Evolutionary conservation across 164 flowering plant species (phyloP), one percentile per base, ranked within the genome.

Genomic region (Vitis rotundifolia): DNA sequence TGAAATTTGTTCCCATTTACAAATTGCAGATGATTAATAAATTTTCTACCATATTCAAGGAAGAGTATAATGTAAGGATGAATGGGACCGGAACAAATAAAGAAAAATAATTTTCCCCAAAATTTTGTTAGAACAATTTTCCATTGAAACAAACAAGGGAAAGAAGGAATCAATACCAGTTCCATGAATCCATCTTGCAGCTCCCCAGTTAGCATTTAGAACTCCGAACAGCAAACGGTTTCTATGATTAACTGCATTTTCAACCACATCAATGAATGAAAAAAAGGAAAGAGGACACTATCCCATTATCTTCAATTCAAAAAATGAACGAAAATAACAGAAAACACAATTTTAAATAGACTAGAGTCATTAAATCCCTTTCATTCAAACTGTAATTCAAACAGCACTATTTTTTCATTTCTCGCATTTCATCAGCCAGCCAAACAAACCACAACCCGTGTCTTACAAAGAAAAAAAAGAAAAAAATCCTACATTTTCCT

Each of bases 181-280:
- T 59, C 87, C 86, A 79, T 91, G 97, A 75, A 91, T 77, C 19
- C 78, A 75, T 64, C 94, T 76, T 10, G 75, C 49, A 5, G 78
- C 63, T 14, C 80, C 82, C 52, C 71, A 75, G 37, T 69, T 77
- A 11, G 78, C 57, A 58, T 64, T 70, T 2, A 83, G 73, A 53
- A 59, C 54, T 61, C 86, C 86, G 51, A 77, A 47, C 28, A 61
- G 71, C 61, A 73, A 63, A 72, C 81, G 67, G 50, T 69, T 76
- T 47, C 69, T 74, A 16, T 54, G 64, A 50, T 69, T 71, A 53
- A 63, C 87, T 80, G 71, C 61, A 75, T 15, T 58, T 18, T 9
- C 22, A 13, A 52, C 58, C 5, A 57, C 44, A 51, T 1, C 7
- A 18, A 44, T 50, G 7, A 5, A 26, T 14, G 26, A 14, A 0